These are phyloP conservation scores for Dactylellina parvicollis DNA, from an alignment of 2,329 filamentous ascomycete genomes.

Conservation along the genomic window DNA sequence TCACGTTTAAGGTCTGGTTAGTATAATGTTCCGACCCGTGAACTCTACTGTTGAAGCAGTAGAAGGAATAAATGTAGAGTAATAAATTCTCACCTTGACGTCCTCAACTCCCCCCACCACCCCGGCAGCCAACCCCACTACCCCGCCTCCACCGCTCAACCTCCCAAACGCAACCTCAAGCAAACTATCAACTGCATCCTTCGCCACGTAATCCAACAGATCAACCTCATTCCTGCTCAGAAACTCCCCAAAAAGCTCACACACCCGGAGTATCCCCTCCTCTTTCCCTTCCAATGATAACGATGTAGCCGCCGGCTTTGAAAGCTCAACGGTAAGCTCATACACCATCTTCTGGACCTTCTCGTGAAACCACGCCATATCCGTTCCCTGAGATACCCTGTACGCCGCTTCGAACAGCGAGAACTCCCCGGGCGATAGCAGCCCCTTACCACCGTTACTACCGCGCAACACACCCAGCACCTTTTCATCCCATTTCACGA, in stretches of 20 bases:
- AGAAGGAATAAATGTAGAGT: conserved; percentile 27
- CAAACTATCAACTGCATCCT: conserved; percentile 45
- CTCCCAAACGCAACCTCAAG: conserved; percentile 37
- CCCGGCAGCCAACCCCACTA: conserved; percentile 54
- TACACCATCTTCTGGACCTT: conserved; percentile 34
- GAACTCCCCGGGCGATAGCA: conserved; percentile 8
- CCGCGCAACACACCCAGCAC: conserved; percentile 7
- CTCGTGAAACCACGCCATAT: conserved; percentile 36
- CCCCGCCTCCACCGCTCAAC: conserved; percentile 25
- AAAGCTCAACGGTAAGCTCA: conserved; percentile 26
- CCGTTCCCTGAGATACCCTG: conserved; percentile 23
- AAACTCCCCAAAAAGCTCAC: conserved; percentile 22
- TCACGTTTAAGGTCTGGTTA: too few relatives aligned
- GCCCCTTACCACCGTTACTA: not conserved
- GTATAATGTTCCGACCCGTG: conserved; percentile 46
- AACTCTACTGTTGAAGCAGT: conserved; percentile 23
- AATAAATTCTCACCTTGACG: conserved; percentile 22
- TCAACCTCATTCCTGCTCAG: conserved; percentile 26
- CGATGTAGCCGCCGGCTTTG: not conserved
- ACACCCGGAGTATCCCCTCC: not conserved
- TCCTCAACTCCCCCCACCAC: conserved; percentile 22
- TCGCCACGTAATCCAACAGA: conserved; percentile 26
- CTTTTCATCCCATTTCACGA: conserved; percentile 30
- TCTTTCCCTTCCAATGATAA: not conserved
- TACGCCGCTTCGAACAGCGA: conserved; percentile 36